Evolutionary conservation across 148 eudicot species (phyloP), one percentile per base, ranked within the genome.

Genomic region (Vaccinium myrtillus): DNA sequence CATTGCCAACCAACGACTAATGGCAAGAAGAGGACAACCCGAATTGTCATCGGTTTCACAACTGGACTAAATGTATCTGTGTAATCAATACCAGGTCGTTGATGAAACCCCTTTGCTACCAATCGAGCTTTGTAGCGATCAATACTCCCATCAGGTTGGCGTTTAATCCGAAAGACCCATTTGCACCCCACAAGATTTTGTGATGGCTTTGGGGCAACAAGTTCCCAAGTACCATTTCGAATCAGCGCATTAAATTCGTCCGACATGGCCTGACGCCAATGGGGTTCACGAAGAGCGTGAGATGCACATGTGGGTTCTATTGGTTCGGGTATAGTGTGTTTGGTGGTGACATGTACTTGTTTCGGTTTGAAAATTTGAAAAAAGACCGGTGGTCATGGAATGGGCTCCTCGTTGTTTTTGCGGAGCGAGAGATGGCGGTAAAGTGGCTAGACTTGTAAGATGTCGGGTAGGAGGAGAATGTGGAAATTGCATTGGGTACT

Each of bases 101-200:
- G 84, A 25, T 82, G 79, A 21, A 82, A 82, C 1, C 84, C 67
- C 18, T 82, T 82, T 6, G 84, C 79, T 2, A 55, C 79, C 0
- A 82, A 16, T 0, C 67, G 27, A 5, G 69, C 75, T 55, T 82
- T 73, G 16, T 73, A 83, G 16, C 59, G 67, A 51, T 18, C 53
- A 32, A 82, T 53, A 1, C 10, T n/a, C 6, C 78, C 78, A 71
- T 82, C 43, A 0, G 78, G 65, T 4, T 82, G 71, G 15, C 46
- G 36, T 30, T 82, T 70, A 23, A 53, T 51, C 0, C 63, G 30
- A 53, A 56, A 46, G 6, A 82, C 78, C 78, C 77, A 82, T 53
- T 71, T 82, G 10, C 84, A 82, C 2, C 51, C 70, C 1, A 83
- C 32, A 3, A 74, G 13, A 32, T 54, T 83, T 23, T 81, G 36